phyloP scores from a whole-genome alignment of 2,329 filamentous ascomycete species.

The Phaeosphaeriaceae sp. region DNA sequence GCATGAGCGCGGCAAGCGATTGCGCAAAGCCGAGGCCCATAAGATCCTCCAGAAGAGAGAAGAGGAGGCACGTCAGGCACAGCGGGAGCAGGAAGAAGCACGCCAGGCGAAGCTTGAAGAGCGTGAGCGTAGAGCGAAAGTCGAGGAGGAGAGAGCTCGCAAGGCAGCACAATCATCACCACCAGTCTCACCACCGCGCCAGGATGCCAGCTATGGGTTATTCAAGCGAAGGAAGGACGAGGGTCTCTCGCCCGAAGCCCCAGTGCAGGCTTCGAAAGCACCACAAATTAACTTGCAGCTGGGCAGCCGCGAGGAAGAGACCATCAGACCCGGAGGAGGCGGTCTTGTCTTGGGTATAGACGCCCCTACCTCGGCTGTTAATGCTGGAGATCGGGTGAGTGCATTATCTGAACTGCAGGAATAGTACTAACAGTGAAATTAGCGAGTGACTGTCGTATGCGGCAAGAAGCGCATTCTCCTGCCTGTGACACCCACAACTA shows the following conservation, averaged over 20 bases:
- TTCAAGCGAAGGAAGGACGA: conserved; percentile 45
- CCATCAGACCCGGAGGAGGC: conserved; percentile 54
- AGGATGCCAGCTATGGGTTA: conserved; percentile 39
- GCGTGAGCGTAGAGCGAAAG: conserved; percentile 31
- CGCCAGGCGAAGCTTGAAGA: conserved; percentile 20
- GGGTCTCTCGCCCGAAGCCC: conserved; percentile 28
- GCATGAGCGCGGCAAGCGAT: conserved; percentile 40
- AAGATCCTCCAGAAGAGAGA: conserved; percentile 34
- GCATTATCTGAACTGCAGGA: not conserved
- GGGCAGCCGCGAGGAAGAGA: conserved; percentile 33
- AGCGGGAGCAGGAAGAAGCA: conserved; percentile 26
- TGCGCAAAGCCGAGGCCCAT: conserved; percentile 40
- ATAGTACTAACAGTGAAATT: conserved; percentile 22
- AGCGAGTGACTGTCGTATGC: conserved; percentile 77
- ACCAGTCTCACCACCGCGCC: conserved; percentile 37
- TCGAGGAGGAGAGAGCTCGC: conserved; percentile 30
- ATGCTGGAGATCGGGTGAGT: conserved; percentile 77
- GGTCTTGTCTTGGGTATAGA: conserved; percentile 67
- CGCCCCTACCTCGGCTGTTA: conserved; percentile 80
- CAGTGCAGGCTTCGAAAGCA: conserved; percentile 18
- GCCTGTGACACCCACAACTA: conserved; percentile 77
- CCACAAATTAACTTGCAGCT: conserved; percentile 30
- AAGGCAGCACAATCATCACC: conserved; percentile 27
- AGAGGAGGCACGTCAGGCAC: conserved; percentile 36
- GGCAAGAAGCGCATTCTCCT: conserved; percentile 72